A percentile compares a stretch with the other conserved stretches of the same genome.
Conservation (phyloP, 2,329 filamentous ascomycete species). For the Penicillium brasilianum region DNA sequence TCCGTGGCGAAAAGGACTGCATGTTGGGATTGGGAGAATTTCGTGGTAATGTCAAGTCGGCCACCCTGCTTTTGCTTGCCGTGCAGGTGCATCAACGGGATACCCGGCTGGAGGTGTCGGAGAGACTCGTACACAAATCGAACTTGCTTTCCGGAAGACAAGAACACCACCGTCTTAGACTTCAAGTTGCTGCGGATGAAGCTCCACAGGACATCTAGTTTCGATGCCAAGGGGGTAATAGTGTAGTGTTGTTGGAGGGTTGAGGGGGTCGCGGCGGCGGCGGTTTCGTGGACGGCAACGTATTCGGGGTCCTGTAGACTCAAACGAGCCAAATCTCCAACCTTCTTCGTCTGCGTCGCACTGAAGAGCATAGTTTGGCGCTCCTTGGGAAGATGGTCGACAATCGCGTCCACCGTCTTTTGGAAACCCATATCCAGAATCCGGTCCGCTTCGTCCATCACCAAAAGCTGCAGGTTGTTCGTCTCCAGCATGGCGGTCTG, state of each 20-base stretch:
- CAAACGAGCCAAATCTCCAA: conserved; percentile 87
- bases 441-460: conserved; percentile 93
- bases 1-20: conserved; percentile 95
- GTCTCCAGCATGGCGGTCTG: conserved; percentile 90
- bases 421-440: conserved; percentile 99
- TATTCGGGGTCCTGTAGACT: conserved; percentile 93
- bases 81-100: conserved; percentile 88
- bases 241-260: conserved; percentile 91
- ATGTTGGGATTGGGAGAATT: conserved; percentile 79
- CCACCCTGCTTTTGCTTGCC: conserved; percentile 92
- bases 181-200: conserved; percentile 92
- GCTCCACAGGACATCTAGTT: conserved; percentile 88
- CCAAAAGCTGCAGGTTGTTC: conserved; percentile 87
- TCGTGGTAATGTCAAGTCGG: conserved; percentile 82
- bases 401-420: conserved; percentile 83
- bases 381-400: conserved; percentile 84
- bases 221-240: conserved; percentile 80
- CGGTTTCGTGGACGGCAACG: conserved; percentile 87
- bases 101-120: conserved; percentile 89
- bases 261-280: conserved; percentile 77
- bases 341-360: conserved; percentile 92
- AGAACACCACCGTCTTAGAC: conserved; percentile 91
- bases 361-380: conserved; percentile 94
- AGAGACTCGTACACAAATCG: conserved; percentile 95
- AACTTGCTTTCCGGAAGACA: conserved; percentile 95